Base-by-base conservation (phyloP, 768 basidiomycete genomes). In the Lentinula detonsa region DNA sequence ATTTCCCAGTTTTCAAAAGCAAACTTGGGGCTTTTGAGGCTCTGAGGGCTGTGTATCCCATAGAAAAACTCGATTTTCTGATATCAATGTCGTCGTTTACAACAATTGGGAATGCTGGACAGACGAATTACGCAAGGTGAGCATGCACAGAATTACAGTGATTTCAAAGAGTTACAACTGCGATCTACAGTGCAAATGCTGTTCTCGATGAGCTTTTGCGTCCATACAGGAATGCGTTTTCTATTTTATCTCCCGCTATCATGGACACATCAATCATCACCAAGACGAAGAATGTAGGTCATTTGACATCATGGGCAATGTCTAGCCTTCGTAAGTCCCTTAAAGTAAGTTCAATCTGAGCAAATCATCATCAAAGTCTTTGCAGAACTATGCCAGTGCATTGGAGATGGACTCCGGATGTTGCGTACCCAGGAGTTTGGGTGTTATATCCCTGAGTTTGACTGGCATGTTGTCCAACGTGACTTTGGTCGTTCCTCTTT, bases 1-100 rank as follows among this genome's bases (percentile, higher is more conserved):
- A 60, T 40, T 54, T 62, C 9, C 42, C 40, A 28, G 42, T 59
- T n/a, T 68, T 67, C 56, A 28, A 37, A 21, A 43, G 63, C 16
- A 70, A 69, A 45, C 53, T 64, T 9, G 61, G 62, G 5, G 64
- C 65, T 7, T 66, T 68, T 49, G 48, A 64, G 31, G 63, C 62
- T 31, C 37, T 70, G 7, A 60, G 62, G 16, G 2, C 31, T 9
- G 37, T 7, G 1, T 8, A 15, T 10, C 9, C 7, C 21, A 31
- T 59, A 15, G 7, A 16, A 15, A 23, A 23, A 11, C 48, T 59
- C 11, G 58, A 59, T 18, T 59, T 59, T 18, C 9, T 59, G 7
- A 23, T 59, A 1, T 49, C 58, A 15, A 8, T 59, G 11, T 59
- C 58, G 2, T 31, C 18, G 13, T 11, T 50, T 5, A 51, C 35